These are phyloP conservation scores for Dryadomyces quercus-mongolicae DNA, from an alignment of 2,329 filamentous ascomycete genomes.

Conservation along the genomic window DNA sequence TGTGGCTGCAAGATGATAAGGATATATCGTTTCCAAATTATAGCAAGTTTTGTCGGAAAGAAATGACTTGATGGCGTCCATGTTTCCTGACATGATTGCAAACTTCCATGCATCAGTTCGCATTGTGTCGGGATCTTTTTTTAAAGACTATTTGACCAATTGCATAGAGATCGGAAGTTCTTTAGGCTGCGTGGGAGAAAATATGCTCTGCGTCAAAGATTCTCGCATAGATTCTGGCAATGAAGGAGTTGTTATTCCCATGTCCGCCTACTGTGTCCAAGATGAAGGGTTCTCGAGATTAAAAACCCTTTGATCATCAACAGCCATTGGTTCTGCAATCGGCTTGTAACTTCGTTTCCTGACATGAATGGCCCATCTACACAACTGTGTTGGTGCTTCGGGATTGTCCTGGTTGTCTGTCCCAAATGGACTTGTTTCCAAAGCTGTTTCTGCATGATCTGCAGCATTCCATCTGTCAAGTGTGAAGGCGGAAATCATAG, in stretches of 20 bases:
- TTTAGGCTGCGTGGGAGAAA: neutral
- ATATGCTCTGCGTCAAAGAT: neutral
- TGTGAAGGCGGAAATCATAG: neutral
- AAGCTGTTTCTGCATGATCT: too few relatives aligned
- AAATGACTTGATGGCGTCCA: neutral
- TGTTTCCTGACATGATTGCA: constrained; percentile 1
- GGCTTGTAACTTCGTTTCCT: neutral
- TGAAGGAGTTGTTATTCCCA: neutral
- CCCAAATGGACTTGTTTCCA: neutral
- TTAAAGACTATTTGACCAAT: neutral
- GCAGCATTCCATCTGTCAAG: neutral
- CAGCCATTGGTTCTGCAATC: neutral
- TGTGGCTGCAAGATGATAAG: constrained; percentile 2
- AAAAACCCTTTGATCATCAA: neutral
- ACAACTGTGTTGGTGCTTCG: neutral
- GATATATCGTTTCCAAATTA: neutral
- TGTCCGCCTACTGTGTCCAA: neutral
- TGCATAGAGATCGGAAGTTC: neutral
- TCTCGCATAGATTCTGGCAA: neutral
- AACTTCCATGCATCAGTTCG: neutral
- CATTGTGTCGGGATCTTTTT: neutral
- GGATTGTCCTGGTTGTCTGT: neutral
- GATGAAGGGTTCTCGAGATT: neutral
- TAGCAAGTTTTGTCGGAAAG: too few relatives aligned
- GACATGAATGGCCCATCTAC: neutral